A percentile compares a stretch with the other conserved stretches of the same genome.
phyloP scores from a whole-genome alignment of 805 yeast species.

The Yarrowia hollandica region DNA sequence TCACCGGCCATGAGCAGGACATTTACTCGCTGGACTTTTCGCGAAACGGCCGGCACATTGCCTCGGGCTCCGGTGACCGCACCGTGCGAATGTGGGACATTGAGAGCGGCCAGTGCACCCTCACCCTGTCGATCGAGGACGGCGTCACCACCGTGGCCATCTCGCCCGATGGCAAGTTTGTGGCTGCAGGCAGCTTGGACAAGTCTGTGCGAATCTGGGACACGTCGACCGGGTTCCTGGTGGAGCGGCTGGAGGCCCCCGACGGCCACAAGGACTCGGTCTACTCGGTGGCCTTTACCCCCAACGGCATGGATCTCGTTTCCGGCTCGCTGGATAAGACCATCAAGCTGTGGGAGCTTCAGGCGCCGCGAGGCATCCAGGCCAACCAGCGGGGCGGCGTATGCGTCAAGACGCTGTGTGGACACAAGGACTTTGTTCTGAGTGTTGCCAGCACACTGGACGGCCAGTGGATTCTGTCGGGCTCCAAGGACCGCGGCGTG shows the following conservation, averaged over 20 bases:
- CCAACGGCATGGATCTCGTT: constrained; percentile 87
- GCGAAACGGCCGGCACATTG: constrained; percentile 90
- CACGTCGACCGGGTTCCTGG: constrained; percentile 84
- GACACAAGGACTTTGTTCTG: constrained; percentile 94
- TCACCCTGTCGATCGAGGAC: constrained; percentile 89
- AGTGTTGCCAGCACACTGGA: constrained; percentile 94
- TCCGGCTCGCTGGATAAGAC: constrained; percentile 95
- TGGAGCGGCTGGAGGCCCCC: constrained; percentile 89
- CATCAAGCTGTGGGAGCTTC: constrained; percentile 92
- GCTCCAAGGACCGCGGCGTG: constrained; percentile 96
- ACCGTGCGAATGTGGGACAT: constrained; percentile 97
- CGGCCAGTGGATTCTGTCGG: constrained; percentile 85
- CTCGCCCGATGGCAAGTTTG: constrained; percentile 88
- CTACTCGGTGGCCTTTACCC: constrained; percentile 89
- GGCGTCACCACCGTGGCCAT: constrained; percentile 98
- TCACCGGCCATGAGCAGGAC: constrained; percentile 94
- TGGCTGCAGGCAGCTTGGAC: constrained; percentile 96
- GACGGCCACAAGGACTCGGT: constrained; percentile 97
- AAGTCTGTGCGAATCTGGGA: constrained; percentile 97
- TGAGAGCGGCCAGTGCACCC: constrained; percentile 81
- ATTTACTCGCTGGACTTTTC: constrained; percentile 93
- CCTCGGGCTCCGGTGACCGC: constrained; percentile 94
- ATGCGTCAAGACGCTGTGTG: constrained; percentile 90
- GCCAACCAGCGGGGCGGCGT: constrained; percentile 45
- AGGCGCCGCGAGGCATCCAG: constrained; percentile 47